phyloP scores from a whole-genome alignment of 805 yeast genomes.

The Gaillardinia entomophila region DNA sequence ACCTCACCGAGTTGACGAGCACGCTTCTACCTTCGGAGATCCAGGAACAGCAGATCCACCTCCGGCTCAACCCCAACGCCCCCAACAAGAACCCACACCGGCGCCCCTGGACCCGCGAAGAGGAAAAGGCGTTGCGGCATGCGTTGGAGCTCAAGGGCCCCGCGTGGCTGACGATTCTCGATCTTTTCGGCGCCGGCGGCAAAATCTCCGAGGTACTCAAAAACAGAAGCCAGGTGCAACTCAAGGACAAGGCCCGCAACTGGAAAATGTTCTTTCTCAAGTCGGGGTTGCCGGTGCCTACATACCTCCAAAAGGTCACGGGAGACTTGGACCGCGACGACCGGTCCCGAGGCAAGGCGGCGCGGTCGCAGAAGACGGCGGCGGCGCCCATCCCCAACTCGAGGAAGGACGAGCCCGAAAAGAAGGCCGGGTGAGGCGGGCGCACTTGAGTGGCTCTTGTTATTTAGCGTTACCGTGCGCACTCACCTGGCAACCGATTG shows the following conservation, averaged over 20 bases:
- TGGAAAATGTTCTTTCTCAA: constrained; percentile 86
- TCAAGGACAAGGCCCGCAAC: constrained; percentile 94
- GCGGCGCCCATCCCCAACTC: constrained; percentile 35
- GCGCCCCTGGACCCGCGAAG: constrained; percentile 82
- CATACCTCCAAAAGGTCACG: constrained; percentile 74
- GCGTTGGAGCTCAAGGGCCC: constrained; percentile 87
- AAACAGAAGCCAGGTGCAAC: constrained; percentile 84
- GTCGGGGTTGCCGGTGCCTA: constrained; percentile 71
- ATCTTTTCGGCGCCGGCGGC: constrained; percentile 93
- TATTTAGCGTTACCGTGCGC: no score
- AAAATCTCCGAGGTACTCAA: constrained; percentile 74
- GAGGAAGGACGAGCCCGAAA: constrained; percentile 4
- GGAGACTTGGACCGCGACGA: constrained; percentile 69
- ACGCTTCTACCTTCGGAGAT: constrained; percentile 39
- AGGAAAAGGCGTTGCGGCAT: constrained; percentile 75
- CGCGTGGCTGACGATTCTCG: constrained; percentile 87
- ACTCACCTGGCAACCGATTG: no score
- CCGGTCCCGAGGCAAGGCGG: constrained; percentile 27
- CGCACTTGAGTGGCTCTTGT: no score
- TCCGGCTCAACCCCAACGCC: constrained; percentile 28
- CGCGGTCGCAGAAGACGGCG: constrained; percentile 29
- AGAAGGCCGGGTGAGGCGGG: not conserved
- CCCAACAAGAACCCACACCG: constrained; percentile 31
- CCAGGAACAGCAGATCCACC: constrained; percentile 36
- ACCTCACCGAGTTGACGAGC: constrained; percentile 22